These are phyloP conservation scores for Zygoascus flipseniorum DNA, from an alignment of 805 yeast genomes.

Conservation along the genomic window DNA sequence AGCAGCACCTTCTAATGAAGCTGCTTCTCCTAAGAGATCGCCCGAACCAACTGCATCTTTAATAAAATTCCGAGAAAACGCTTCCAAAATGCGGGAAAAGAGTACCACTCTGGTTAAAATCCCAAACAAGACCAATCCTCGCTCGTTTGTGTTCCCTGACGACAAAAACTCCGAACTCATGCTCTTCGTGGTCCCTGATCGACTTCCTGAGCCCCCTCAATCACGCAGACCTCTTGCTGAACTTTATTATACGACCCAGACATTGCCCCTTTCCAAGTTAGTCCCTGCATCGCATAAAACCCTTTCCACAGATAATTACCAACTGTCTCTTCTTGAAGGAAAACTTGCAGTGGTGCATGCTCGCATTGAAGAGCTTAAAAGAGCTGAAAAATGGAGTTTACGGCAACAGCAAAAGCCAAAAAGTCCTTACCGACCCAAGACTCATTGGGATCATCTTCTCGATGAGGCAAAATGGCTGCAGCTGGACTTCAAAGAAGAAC, in stretches of 20 bases:
- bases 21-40: not conserved
- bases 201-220: conserved; percentile 29
- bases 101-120: not conserved
- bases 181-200: conserved; percentile 26
- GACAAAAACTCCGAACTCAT: conserved; percentile 17
- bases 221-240: conserved; percentile 56
- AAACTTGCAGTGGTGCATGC: conserved; percentile 83
- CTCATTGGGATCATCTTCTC: conserved; percentile 67
- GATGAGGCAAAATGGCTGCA: conserved; percentile 83
- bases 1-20: not conserved
- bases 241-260: conserved; percentile 76
- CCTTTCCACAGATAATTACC: conserved; percentile 75
- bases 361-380: conserved; percentile 82
- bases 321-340: conserved; percentile 80
- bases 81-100: not conserved
- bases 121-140: not conserved
- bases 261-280: conserved; percentile 73
- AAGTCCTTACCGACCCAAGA: conserved; percentile 50
- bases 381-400: conserved; percentile 83
- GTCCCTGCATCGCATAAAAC: conserved; percentile 82
- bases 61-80: not conserved
- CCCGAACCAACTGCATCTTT: not conserved
- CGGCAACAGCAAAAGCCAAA: conserved; percentile 67
- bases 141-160: conserved; percentile 1
- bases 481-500: conserved; percentile 61